Evolutionary conservation across 495 filamentous ascomycete genomes (phyloP).

Genomic region (Xeromyces bisporus): DNA sequence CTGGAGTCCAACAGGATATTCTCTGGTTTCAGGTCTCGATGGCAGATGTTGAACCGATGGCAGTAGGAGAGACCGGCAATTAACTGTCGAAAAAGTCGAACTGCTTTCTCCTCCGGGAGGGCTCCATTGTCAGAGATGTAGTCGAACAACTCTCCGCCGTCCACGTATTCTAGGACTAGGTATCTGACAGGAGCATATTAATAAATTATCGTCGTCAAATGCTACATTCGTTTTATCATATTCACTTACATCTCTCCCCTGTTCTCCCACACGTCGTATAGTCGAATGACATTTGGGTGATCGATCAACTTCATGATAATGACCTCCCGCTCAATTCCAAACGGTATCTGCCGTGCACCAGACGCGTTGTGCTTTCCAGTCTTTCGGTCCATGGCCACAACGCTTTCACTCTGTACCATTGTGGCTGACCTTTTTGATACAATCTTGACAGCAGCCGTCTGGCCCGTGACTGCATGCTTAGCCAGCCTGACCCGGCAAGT

Average conservation of each 20-base stretch:
- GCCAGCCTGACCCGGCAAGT: conserved; percentile 72
- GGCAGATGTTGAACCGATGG: conserved; percentile 85
- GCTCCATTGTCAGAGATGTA: conserved; percentile 52
- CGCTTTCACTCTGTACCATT: conserved; percentile 55
- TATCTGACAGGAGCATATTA: too few relatives aligned
- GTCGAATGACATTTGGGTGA: conserved; percentile 77
- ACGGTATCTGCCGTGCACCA: conserved; percentile 52
- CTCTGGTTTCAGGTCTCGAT: conserved; percentile 92
- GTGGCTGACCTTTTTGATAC: conserved; percentile 60
- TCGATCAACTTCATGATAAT: conserved; percentile 92
- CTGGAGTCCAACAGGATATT: conserved; percentile 72
- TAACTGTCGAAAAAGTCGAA: conserved; percentile 81
- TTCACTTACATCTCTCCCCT: conserved; percentile 66
- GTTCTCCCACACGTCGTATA: conserved; percentile 96
- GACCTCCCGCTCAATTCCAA: conserved; percentile 79
- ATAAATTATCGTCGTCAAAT: too few relatives aligned
- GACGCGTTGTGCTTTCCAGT: conserved; percentile 19
- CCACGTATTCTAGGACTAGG: conserved; percentile 88
- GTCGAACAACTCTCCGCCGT: conserved; percentile 78
- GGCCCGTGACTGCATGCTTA: conserved; percentile 52
- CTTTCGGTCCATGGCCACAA: conserved; percentile 52
- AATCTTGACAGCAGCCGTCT: conserved; percentile 85
- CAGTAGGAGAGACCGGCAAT: conserved; percentile 83
- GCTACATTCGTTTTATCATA: not conserved
- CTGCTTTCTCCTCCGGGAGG: conserved; percentile 59